Base-by-base conservation (phyloP, 2,329 filamentous ascomycete species). In the Exophiala sp. region DNA sequence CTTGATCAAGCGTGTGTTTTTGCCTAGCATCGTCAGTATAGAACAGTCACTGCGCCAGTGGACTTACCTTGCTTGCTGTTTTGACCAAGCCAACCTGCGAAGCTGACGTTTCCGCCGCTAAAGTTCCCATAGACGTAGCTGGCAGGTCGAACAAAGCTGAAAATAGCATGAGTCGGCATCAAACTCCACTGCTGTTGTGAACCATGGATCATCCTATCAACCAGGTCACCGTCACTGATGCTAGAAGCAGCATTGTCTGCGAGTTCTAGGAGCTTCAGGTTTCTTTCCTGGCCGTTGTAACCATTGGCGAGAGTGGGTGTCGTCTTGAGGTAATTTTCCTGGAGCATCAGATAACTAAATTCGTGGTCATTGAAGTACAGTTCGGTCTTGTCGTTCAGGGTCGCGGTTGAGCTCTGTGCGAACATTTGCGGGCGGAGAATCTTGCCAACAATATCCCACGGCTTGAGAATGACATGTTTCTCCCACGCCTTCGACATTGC, bases 351-450 rank as follows among this genome's bases (percentile, higher is more conserved):
- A 66, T 86, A 94, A 66, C 91, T 96, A 73, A 97, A 95, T 65
- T 99, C 94, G 67, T 99, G 94, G 65, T 99, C 94, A 70, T 99
- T 97, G 78, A 99, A 99, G 71, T 99, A 99, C 1, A 99, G 83
- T 72, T 99, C 92, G 59, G 95, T 94, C 78, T 99, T 99, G 71
- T 99, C 92, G 68, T 97, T 97, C 34, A 99, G 76, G 0, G 90
- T 95, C 2, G 89, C 78, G 62, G 89, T 95, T 72, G 90, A 95
- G 46, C 85, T 84, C 3, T 85, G 81, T 20, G 88, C 81, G 71
- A 97, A 99, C 72, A 96, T 83, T 35, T 90, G 89, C 3, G 90
- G 86, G 21, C 83, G 89, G 5, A 99, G 82, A 68, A 99, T 90
- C 74, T 96, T 96, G 68, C 88, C 83, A 58, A 89, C 91, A 65